Percentiles rank a stretch among this genome's conserved stretches.
Conservation (phyloP, 768 basidiomycete genomes). For the Russula virescens region DNA sequence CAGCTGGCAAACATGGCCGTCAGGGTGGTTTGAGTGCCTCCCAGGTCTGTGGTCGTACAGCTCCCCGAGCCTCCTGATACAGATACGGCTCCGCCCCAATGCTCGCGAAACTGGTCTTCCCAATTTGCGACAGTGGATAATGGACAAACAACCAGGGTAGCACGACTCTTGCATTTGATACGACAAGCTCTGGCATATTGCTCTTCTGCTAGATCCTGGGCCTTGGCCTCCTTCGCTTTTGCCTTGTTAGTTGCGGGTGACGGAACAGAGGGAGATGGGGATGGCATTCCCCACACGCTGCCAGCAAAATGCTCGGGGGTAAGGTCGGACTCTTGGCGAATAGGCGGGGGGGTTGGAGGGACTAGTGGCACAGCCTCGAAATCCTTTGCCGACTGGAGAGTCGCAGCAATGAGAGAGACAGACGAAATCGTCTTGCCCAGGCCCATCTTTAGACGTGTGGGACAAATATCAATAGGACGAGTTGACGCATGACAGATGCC, state of each 20-base stretch:
- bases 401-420: constrained; percentile 87
- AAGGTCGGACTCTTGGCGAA: constrained; percentile 30
- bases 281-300: constrained; percentile 83
- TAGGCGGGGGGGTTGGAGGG: constrained; percentile 34
- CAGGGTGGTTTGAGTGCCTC: constrained; percentile 34
- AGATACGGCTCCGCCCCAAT: constrained; percentile 85
- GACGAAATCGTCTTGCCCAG: constrained; percentile 96
- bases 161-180: constrained; percentile 79
- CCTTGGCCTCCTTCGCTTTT: constrained; percentile 59
- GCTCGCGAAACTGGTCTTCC: constrained; percentile 98
- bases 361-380: constrained; percentile 51
- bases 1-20: constrained; percentile 24
- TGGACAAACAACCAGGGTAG: constrained; percentile 94
- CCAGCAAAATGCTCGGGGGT: constrained; percentile 62
- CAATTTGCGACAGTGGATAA: constrained; percentile 96
- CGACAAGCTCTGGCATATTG: constrained; percentile 64
- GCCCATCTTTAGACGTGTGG: constrained; percentile 68
- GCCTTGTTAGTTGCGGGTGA: constrained; percentile 38
- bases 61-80: constrained; percentile 75
- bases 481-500: not conserved
- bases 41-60: constrained; percentile 27
- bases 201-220: constrained; percentile 66
- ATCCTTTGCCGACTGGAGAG: constrained; percentile 63
- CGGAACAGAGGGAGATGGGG: constrained; percentile 29
- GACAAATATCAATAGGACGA: not conserved